phyloP scores from a whole-genome alignment of 2,329 filamentous ascomycete genomes.

The Neodidymelliopsis sp. region DNA sequence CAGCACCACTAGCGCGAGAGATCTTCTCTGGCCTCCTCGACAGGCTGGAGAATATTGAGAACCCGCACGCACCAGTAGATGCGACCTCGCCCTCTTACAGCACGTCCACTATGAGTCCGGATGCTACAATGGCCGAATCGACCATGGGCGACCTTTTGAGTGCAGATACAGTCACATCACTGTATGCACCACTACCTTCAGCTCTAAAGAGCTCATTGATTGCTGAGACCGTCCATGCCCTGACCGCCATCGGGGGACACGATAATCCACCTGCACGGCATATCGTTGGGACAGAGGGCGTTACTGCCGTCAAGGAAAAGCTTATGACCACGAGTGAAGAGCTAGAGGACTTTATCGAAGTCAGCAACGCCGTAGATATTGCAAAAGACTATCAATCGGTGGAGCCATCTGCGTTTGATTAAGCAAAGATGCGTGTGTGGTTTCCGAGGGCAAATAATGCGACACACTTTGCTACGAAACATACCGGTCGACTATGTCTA shows the following conservation, averaged over 20 bases:
- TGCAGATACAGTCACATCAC: slow-evolving; percentile 63
- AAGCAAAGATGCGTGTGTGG: not conserved
- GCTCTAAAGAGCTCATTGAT: slow-evolving; percentile 76
- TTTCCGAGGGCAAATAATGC: too few relatives aligned
- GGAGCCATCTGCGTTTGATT: slow-evolving; percentile 15
- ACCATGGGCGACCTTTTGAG: slow-evolving; percentile 56
- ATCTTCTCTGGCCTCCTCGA: slow-evolving; percentile 84
- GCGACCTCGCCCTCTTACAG: slow-evolving; percentile 40
- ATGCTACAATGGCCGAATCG: slow-evolving; percentile 36
- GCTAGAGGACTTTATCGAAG: slow-evolving; percentile 92
- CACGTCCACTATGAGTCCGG: slow-evolving; percentile 39
- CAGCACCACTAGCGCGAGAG: slow-evolving; percentile 81
- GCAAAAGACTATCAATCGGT: slow-evolving; percentile 28
- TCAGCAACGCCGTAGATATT: slow-evolving; percentile 85
- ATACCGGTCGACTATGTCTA: too few relatives aligned
- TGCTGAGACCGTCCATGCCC: slow-evolving; percentile 86
- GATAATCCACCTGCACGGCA: slow-evolving; percentile 94
- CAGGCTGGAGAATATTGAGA: slow-evolving; percentile 68
- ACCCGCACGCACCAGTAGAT: slow-evolving; percentile 38
- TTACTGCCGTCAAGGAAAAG: slow-evolving; percentile 90
- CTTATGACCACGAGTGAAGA: slow-evolving; percentile 96
- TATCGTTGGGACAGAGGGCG: slow-evolving; percentile 90
- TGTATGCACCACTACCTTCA: slow-evolving; percentile 76
- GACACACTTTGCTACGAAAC: too few relatives aligned
- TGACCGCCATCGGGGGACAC: slow-evolving; percentile 91